phyloP scores from a whole-genome alignment of 305 asterid genomes.

The Fraxinus greggii region DNA sequence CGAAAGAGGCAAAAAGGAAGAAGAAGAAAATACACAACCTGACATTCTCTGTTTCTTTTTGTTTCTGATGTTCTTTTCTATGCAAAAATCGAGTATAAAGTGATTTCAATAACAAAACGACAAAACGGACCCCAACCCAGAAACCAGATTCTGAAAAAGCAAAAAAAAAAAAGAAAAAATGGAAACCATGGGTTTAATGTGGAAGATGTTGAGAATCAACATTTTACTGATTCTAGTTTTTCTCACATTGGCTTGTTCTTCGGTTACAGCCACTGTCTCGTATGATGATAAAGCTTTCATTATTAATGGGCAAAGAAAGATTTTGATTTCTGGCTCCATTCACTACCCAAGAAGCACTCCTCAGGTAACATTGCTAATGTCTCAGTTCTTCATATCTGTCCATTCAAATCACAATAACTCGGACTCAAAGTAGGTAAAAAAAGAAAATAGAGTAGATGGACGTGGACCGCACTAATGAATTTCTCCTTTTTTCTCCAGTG shows the following conservation, averaged over 20 bases:
- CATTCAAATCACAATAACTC: neutral
- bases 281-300: slow-evolving; percentile 74
- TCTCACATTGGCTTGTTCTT: slow-evolving; percentile 32
- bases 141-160: slow-evolving; percentile 13
- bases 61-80: slow-evolving; percentile 3
- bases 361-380: slow-evolving; percentile 42
- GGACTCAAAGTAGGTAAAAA: neutral
- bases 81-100: neutral
- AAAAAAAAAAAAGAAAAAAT: neutral
- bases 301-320: slow-evolving; percentile 69
- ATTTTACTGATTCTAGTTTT: slow-evolving; percentile 28
- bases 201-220: slow-evolving; percentile 38
- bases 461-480: neutral
- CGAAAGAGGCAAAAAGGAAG: slow-evolving; percentile 34
- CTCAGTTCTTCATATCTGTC: neutral
- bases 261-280: slow-evolving; percentile 56
- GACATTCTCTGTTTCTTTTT: slow-evolving; percentile 6
- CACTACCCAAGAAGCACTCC: slow-evolving; percentile 97
- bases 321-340: slow-evolving; percentile 87
- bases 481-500: neutral
- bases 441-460: neutral
- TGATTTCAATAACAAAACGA: slow-evolving; percentile 9
- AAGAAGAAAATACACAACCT: neutral
- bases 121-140: neutral
- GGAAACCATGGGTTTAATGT: slow-evolving; percentile 29